A percentile compares a stretch with the other conserved stretches of the same genome.
phyloP scores from a whole-genome alignment of 1,139 yeast genomes.

The Lodderomyces parapsilosis region DNA sequence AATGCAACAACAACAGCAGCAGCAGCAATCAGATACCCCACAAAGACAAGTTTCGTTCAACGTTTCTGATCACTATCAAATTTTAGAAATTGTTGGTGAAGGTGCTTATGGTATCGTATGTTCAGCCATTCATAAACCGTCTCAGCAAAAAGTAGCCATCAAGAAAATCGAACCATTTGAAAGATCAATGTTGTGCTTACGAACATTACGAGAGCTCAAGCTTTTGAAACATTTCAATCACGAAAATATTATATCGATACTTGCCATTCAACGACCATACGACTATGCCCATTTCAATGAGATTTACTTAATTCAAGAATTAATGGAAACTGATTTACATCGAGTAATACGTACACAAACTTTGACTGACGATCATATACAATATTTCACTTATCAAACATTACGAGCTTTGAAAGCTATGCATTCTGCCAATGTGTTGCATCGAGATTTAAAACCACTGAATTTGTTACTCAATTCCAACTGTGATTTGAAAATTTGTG shows the following conservation, averaged over 20 bases:
- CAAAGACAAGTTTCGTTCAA: constrained; percentile 26
- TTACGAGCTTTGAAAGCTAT: constrained; percentile 61
- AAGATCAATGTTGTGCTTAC: constrained; percentile 34
- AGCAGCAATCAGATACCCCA: background rate
- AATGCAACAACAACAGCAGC: constrained; percentile 1
- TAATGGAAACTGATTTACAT: constrained; percentile 69
- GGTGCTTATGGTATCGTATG: constrained; percentile 50
- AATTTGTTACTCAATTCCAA: constrained; percentile 34
- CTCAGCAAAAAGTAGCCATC: constrained; percentile 41
- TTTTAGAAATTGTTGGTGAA: constrained; percentile 43
- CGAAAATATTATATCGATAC: constrained; percentile 40
- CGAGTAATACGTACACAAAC: constrained; percentile 53
- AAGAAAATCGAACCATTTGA: constrained; percentile 42
- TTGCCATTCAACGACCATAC: constrained; percentile 39
- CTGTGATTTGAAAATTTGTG: constrained; percentile 50
- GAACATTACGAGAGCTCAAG: constrained; percentile 44
- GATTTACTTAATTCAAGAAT: constrained; percentile 68
- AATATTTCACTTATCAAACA: constrained; percentile 65
- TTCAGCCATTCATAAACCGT: constrained; percentile 38
- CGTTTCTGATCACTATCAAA: constrained; percentile 35
- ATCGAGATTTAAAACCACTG: constrained; percentile 41
- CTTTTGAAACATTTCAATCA: constrained; percentile 35
- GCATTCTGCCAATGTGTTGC: constrained; percentile 54
- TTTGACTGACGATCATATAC: constrained; percentile 64
- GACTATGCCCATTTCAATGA: constrained; percentile 50